Evolutionary conservation across 2,329 filamentous ascomycete genomes (phyloP), one percentile per base, ranked within the genome.

Genomic region (Botryosphaeria dothidea): DNA sequence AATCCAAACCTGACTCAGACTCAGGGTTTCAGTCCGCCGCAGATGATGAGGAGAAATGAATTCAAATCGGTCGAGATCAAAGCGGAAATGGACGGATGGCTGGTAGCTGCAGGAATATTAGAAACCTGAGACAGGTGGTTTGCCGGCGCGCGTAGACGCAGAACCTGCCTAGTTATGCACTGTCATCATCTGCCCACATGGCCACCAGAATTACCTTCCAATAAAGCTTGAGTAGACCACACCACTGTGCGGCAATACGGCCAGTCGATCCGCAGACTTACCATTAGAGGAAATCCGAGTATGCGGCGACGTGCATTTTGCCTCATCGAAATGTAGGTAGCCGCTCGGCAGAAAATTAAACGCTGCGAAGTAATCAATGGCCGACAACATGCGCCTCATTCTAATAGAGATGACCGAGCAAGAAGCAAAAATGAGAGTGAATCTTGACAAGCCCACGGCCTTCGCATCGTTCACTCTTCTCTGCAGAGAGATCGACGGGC

Each of bases 41-140:
- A 8, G 41, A 27, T 29, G n/a, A 38, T 46, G 56, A 60, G 56
- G 36, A 19, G 54, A 45, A 36, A 27, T 15, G 34, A 25, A 60
- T 45, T 23, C 38, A 21, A 46, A 29, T 8, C 34, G 34, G n/a
- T 6, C 36, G 21, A 19, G 1, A 27, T 57, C 38, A 8, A 41
- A 21, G 23, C 52, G 38, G 25, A 23, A 31, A n/a, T n/a, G 9
- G 7, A 4, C 23, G 11, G 31, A 43, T 41, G 23, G 36, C 23
- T 23, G 23, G n/a, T 45, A 23, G 36, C 36, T 58, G 56, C 38
- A 60, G 25, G 41, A 21, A 21, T 60, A 31, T n/a, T 34, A 23
- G 41, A 60, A 34, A 46, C 36, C 56, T 45, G 56, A 48, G 56
- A 60, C 56, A 60, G 25, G n/a, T 15, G n/a, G 27, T 21, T 60